Conservation (phyloP, 495 filamentous ascomycete genomes). For the Tetracladium setigerum region DNA sequence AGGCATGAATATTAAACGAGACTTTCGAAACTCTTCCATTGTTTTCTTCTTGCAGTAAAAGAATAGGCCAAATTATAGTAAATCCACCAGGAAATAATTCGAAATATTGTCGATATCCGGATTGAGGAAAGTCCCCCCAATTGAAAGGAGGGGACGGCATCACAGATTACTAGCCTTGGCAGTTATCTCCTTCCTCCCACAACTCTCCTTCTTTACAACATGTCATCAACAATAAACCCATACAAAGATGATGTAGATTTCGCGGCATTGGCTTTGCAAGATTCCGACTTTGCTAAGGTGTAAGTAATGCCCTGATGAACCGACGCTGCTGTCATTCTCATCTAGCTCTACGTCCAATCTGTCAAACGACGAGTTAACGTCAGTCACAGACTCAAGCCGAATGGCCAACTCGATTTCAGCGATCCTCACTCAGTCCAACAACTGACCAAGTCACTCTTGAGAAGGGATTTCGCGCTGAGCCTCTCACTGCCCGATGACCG, state of each 20-base stretch:
- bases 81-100: too few relatives aligned
- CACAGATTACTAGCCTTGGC: too few relatives aligned
- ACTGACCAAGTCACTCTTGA: conserved; percentile 72
- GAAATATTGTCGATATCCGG: too few relatives aligned
- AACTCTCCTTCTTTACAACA: neutral
- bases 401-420: conserved; percentile 71
- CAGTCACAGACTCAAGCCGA: conserved; percentile 40
- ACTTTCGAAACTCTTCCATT: too few relatives aligned
- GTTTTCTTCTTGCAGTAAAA: too few relatives aligned
- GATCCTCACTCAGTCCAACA: conserved; percentile 72
- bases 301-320: conserved; percentile 2
- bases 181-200: too few relatives aligned
- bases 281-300: conserved; percentile 49
- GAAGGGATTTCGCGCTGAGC: conserved; percentile 63
- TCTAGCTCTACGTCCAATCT: neutral
- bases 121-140: too few relatives aligned
- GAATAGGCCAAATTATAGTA: too few relatives aligned
- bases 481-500: conserved; percentile 68
- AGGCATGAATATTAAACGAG: too few relatives aligned
- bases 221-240: conserved; percentile 23
- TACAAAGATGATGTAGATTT: conserved; percentile 62
- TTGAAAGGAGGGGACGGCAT: too few relatives aligned
- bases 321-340: neutral
- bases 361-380: neutral
- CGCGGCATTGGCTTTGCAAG: conserved; percentile 45